Base-by-base conservation (phyloP, 192 early-diverging fungal genomes). In the Backusella australiensis region DNA sequence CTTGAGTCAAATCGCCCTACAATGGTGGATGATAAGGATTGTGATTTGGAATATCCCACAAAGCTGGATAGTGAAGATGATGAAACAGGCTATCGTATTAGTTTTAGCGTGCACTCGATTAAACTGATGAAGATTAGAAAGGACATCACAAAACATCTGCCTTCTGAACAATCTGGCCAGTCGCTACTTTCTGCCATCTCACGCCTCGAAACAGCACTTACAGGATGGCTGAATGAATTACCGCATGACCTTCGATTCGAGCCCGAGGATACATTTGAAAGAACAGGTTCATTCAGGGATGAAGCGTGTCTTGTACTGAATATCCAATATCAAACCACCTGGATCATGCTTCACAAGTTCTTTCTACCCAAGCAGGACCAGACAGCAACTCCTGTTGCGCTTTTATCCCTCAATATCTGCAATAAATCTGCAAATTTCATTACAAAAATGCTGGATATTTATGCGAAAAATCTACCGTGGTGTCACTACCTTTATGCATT, bases 321-420 rank as follows among this genome's bases (percentile, higher is more conserved):
- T 38, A 80, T 83, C 32, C 78, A 79, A 66, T 80, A 83, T 26
- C 82, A 83, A 39, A 83, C 82, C 4, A 83, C 82, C 1, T 83
- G 82, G 82, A 83, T 83, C 21, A 83, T 83, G 82, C 69, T 83
- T 23, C 82, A 83, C 73, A 78, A 83, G 36, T 83, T 83, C 79
- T 83, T 83, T 46, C 71, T 83, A 34, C 82, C 82, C 17, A 83
- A 83, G 34, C 76, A 83, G 36, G 79, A 83, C 46, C 82, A 83
- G 49, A 83, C 82, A 9, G 82, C 82, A 12, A 83, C 82, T 15
- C 82, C 82, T 41, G 82, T 83, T 0, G 82, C 82, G 6, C 52
- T 83, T 12, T 29, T 83, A 17, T 83, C 82, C 0, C 75, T 83
- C 26, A 83, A 83, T 59, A 83, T 83, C 4, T 83, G 82, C 53